Evolutionary conservation across 805 yeast genomes (phyloP).

Genomic region (Sugiyamaella marilandica): DNA sequence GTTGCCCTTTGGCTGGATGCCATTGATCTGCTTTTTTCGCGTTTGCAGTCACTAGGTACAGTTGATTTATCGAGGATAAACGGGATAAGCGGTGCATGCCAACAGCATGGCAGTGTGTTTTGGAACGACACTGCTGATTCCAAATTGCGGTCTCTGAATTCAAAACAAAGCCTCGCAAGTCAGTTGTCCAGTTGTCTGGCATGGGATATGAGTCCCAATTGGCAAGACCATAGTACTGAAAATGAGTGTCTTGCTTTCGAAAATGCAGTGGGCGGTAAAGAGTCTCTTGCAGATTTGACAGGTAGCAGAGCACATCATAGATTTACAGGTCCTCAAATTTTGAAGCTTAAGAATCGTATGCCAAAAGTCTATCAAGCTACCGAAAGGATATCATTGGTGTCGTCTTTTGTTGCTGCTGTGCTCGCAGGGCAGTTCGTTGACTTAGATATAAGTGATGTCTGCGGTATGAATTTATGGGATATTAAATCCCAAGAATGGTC

Average conservation of each 20-base stretch:
- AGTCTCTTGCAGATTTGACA: slow-evolving; percentile 56
- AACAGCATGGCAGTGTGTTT: slow-evolving; percentile 87
- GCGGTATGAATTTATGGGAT: slow-evolving; percentile 90
- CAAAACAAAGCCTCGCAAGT: slow-evolving; percentile 25
- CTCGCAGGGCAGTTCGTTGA: slow-evolving; percentile 59
- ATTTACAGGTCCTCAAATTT: slow-evolving; percentile 88
- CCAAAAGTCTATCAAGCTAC: slow-evolving; percentile 54
- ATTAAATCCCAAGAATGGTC: slow-evolving; percentile 53
- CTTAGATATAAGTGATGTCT: slow-evolving; percentile 80
- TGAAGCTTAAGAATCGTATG: slow-evolving; percentile 55
- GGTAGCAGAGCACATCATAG: slow-evolving; percentile 88
- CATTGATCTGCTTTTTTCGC: slow-evolving; percentile 54
- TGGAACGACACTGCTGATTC: slow-evolving; percentile 54
- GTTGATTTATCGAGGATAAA: slow-evolving; percentile 58
- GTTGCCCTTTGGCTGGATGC: slow-evolving; percentile 91
- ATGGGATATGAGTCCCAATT: slow-evolving; percentile 69
- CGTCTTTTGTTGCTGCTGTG: slow-evolving; percentile 73
- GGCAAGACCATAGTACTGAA: slow-evolving; percentile 92
- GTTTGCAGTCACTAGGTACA: slow-evolving; percentile 40
- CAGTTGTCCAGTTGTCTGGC: slow-evolving; percentile 38
- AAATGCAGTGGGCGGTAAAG: slow-evolving; percentile 53
- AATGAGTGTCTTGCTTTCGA: slow-evolving; percentile 62
- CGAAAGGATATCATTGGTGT: slow-evolving; percentile 62
- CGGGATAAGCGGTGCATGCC: slow-evolving; percentile 81
- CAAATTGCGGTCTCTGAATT: slow-evolving; percentile 36